Percentiles rank a stretch among this genome's conserved stretches.
phyloP scores from a whole-genome alignment of 371 early-diverging fungal genomes.

The Apophysomyces variabilis region DNA sequence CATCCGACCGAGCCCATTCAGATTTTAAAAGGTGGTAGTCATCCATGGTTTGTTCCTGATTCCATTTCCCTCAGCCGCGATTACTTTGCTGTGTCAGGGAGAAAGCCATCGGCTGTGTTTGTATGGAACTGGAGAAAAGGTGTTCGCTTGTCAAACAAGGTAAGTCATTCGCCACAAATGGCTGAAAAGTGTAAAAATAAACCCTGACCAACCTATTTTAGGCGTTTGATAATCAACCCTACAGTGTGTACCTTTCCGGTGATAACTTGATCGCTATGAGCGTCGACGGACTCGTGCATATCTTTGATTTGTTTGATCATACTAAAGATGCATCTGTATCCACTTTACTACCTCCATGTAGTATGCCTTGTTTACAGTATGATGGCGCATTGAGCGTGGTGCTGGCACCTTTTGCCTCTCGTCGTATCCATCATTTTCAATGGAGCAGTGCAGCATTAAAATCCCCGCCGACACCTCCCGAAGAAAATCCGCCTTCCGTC shows the following conservation, averaged over 20 bases:
- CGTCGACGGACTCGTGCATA: constrained; percentile 41
- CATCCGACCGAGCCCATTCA: constrained; percentile 48
- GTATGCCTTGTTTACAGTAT: constrained; percentile 47
- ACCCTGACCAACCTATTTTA: constrained; percentile 15
- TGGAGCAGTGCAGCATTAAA: constrained; percentile 25
- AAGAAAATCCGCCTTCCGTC: background rate
- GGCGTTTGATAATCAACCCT: constrained; percentile 54
- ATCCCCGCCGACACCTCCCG: background rate
- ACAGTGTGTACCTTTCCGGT: constrained; percentile 45
- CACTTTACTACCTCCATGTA: constrained; percentile 34
- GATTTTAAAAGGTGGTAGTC: constrained; percentile 48
- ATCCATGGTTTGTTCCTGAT: constrained; percentile 50
- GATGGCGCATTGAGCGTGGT: constrained; percentile 40
- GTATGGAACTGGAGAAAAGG: constrained; percentile 60
- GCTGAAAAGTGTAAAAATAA: constrained; percentile 6
- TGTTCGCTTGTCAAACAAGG: constrained; percentile 42
- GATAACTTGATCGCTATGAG: constrained; percentile 41
- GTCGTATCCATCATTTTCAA: constrained; percentile 43
- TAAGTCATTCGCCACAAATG: constrained; percentile 16
- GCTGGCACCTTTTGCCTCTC: constrained; percentile 41
- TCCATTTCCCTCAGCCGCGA: constrained; percentile 44
- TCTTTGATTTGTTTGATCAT: constrained; percentile 39
- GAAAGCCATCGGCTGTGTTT: constrained; percentile 53
- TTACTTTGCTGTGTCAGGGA: constrained; percentile 49
- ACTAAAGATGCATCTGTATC: constrained; percentile 18